A percentile compares a stretch with the other conserved stretches of the same genome.
These are phyloP conservation scores for Epichloe festucae DNA, from an alignment of 2,329 filamentous ascomycete genomes.

Conservation along the genomic window DNA sequence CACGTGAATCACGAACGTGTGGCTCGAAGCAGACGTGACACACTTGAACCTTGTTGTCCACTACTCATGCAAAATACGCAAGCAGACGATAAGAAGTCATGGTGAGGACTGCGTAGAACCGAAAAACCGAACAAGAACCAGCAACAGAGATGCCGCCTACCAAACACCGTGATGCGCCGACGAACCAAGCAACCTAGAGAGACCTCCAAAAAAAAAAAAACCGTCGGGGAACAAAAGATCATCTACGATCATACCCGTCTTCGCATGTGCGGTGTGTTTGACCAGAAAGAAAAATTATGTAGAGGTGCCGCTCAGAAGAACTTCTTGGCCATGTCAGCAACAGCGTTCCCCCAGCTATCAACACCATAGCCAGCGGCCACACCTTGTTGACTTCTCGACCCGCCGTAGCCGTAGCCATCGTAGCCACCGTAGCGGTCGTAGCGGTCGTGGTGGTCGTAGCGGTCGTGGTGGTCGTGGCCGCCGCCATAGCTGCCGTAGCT, in stretches of 20 bases:
- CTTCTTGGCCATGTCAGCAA: conserved; percentile 28
- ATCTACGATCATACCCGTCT: no score
- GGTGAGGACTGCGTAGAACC: no score
- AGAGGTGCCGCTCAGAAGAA: conserved; percentile 22
- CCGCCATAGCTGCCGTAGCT: conserved; percentile 14
- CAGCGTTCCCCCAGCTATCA: conserved; percentile 19
- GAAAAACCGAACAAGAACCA: no score
- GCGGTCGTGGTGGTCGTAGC: conserved; percentile 5
- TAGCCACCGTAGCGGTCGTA: conserved; percentile 16
- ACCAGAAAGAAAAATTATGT: neutral
- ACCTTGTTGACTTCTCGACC: conserved; percentile 15
- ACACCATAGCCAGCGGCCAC: conserved; percentile 7
- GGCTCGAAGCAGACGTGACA: neutral
- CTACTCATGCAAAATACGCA: no score
- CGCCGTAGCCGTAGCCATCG: conserved; percentile 4
- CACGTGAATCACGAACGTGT: neutral
- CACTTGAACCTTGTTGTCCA: neutral
- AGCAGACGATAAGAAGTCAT: no score
- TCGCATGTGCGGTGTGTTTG: no score
- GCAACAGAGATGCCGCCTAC: no score
- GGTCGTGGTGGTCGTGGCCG: neutral
- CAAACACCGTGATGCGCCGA: no score
- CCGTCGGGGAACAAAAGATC: neutral
- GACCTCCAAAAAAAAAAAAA: no score
- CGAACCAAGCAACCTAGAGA: no score